Evolutionary conservation across 176 grass and related monocot genomes (phyloP), one percentile per base, ranked within the genome.

Genomic region (Saccharum spontaneum): DNA sequence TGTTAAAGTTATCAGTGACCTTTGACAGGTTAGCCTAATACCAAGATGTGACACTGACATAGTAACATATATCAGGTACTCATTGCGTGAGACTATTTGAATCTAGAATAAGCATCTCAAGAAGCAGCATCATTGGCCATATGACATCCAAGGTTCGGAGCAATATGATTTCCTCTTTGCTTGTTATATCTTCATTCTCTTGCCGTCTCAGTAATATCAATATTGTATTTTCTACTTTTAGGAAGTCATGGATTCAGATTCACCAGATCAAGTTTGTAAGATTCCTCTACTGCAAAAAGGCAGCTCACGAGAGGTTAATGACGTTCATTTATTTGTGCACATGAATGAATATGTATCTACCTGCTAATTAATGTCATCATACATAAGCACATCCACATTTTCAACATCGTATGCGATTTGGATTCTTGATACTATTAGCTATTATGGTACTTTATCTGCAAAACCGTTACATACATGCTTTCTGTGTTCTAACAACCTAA

Each of bases 241-340:
- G 45, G 60, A 10, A 34, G 48, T 24, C 69, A 85, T 76, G 82
- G 52, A 55, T 20, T 55, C 18, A 55, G 77, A 40, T 22, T 81
- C 61, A 28, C 22, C 0, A 15, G 71, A 50, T 41, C 49, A 23
- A 43, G 1, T 38, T 18, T 30, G 75, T 10, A 50, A 48, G 39
- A 16, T 17, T 59, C 87, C 82, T 75, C 63, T 89, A 22, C 70
- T 85, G 38, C 82, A 76, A 16, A 38, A 59, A 30, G 45, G 52
- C 22, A 37, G 28, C 37, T 74, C 10, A 0, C 39, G 34, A 33
- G 59, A 84, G 81, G 87, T 85, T 59, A 20, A 18, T 28, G 12
- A 46, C 34, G 15, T 22, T 8, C 7, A 39, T 65, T 46, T 39
- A 36, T 61, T 36, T 67, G 4, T 71, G 13, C 38, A 71, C 7